Base-by-base conservation (phyloP, 495 filamentous ascomycete genomes). In the Hypoxylon perforatum region DNA sequence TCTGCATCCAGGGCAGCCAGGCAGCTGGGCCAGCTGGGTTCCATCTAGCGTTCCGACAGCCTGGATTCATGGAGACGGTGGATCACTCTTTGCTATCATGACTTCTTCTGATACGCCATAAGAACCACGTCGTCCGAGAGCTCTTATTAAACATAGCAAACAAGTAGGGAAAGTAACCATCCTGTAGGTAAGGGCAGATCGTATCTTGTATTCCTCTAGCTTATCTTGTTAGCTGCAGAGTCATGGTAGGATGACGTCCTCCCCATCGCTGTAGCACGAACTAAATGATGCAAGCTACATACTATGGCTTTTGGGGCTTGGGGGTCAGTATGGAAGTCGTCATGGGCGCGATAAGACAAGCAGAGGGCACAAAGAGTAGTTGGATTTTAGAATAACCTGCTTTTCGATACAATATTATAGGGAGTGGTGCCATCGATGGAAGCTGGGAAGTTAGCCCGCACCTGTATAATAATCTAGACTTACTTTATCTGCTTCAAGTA, bases 221-320 rank as follows among this genome's bases (percentile, higher is more conserved):
- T 55, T 18, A 14, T 18, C 17, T 48, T 50, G 15, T 42, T 42
- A 42, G 50, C 30, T 62, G 30, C 50, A 55, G 42, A 54, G 45
- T 35, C 33, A 19, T 41, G 4, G 21, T 19, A 17, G 14, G 42
- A 66, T 66, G 63, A 66, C 63, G 57, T 66, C 44, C 56, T 51
- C 6, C 23, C 23, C 23, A 56, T 19, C 17, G 22, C 17, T 57
- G 18, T 59, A 10, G 25, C 63, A 61, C 21, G 48, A 35, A 9
- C 57, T 56, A 61, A 42, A 47, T 4, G 35, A 53, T 53, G 50
- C 44, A 39, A 36, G 35, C 28, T 15, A 2, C n/a, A n/a, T n/a
- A n/a, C n/a, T n/a, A n/a, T n/a, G n/a, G n/a, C n/a, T n/a, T n/a
- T n/a, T 30, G 23, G 19, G 14, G 10, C 6, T n/a, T 6, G 48